Evolutionary conservation across 1,284 basidiomycete species (phyloP).

Genomic region (Marasmius sp.): DNA sequence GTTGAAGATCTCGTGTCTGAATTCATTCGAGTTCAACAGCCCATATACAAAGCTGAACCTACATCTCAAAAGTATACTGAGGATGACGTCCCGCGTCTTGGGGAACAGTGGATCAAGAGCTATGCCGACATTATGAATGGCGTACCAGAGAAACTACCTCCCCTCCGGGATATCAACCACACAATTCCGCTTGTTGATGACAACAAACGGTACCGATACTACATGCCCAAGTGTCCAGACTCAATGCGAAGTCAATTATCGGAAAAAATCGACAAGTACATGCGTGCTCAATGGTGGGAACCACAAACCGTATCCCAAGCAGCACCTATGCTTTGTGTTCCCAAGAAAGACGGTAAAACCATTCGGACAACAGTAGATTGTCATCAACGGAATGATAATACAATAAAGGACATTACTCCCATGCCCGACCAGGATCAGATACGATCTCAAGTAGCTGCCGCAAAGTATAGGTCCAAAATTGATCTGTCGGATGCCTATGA

Average conservation of each 20-base stretch:
- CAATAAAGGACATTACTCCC: constrained; percentile 33
- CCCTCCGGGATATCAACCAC: constrained; percentile 15
- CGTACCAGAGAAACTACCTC: not conserved
- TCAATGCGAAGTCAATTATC: constrained; percentile 20
- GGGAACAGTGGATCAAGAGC: not conserved
- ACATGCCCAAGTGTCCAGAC: constrained; percentile 26
- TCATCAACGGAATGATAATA: constrained; percentile 35
- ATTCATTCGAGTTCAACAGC: not conserved
- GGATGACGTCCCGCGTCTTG: not conserved
- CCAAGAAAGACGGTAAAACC: constrained; percentile 28
- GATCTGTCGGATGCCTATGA: constrained; percentile 33
- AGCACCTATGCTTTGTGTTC: constrained; percentile 33
- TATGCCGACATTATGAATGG: not conserved
- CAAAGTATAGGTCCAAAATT: constrained; percentile 26
- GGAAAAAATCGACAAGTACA: constrained; percentile 28
- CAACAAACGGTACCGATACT: constrained; percentile 21
- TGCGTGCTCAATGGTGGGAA: constrained; percentile 31
- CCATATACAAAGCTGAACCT: not conserved
- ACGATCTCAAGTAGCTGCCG: constrained; percentile 24
- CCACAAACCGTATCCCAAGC: constrained; percentile 16
- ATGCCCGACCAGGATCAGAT: constrained; percentile 37
- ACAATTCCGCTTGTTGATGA: constrained; percentile 28
- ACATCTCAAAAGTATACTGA: not conserved
- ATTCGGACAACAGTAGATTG: constrained; percentile 34
- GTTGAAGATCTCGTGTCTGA: not conserved